phyloP scores from a whole-genome alignment of 805 yeast species.

The Cyberlindnera xylosilytica region DNA sequence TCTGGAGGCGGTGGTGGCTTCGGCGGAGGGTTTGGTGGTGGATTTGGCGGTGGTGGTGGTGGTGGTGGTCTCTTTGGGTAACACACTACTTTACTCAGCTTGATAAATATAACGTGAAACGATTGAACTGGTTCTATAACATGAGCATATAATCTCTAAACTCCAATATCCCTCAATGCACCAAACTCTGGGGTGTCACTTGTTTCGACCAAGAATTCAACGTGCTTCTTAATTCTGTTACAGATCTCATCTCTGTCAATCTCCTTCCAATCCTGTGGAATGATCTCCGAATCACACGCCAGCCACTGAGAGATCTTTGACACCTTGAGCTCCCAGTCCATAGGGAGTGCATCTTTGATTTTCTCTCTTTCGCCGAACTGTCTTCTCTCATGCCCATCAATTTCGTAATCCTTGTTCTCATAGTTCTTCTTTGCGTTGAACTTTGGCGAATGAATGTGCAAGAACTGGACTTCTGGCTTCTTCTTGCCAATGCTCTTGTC shows the following conservation, averaged over 20 bases:
- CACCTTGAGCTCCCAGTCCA: conserved; percentile 28
- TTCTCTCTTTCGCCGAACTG: conserved; percentile 28
- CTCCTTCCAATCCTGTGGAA: conserved; percentile 27
- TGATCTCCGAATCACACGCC: conserved; percentile 27
- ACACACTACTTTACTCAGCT: too few relatives aligned
- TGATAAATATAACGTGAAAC: too few relatives aligned
- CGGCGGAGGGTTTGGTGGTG: too few relatives aligned
- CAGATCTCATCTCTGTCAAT: conserved; percentile 21
- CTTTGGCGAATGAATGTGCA: conserved; percentile 29
- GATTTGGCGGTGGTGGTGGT: too few relatives aligned
- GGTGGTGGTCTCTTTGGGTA: too few relatives aligned
- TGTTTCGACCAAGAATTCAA: conserved; percentile 26
- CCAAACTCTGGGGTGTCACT: conserved; percentile 30
- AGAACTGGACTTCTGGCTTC: conserved; percentile 28
- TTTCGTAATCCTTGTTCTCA: conserved; percentile 20
- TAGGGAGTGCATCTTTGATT: conserved; percentile 20
- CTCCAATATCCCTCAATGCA: conserved; percentile 21
- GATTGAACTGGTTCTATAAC: too few relatives aligned
- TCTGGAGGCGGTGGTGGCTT: too few relatives aligned
- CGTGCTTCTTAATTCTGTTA: conserved; percentile 26
- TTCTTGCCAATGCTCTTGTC: conserved; percentile 11
- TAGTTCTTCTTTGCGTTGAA: conserved; percentile 26
- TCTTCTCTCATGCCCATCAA: conserved; percentile 26
- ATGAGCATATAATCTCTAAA: too few relatives aligned
- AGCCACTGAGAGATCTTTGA: conserved; percentile 29